Evolutionary conservation across 805 yeast genomes (phyloP).

Genomic region (Kodamaea sagamina): DNA sequence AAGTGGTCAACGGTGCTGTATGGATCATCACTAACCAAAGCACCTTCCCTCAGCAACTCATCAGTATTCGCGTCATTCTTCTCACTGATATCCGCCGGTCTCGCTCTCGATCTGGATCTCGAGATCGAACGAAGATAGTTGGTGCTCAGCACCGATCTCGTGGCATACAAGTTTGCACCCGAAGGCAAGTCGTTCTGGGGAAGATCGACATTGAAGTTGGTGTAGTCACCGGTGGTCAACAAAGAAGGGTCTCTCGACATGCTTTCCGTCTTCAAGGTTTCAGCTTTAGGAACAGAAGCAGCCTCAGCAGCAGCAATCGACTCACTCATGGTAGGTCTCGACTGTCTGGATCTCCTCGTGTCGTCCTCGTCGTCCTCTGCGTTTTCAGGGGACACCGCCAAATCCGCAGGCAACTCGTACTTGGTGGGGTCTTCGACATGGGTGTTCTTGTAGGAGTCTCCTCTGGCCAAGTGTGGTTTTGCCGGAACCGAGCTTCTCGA

Average conservation of each 20-base stretch:
- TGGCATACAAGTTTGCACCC: constrained; percentile 25
- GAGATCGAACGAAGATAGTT: constrained; percentile 66
- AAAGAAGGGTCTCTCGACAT: constrained; percentile 38
- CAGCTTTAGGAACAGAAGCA: constrained; percentile 1
- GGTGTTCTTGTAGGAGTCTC: constrained; percentile 71
- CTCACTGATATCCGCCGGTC: constrained; percentile 25
- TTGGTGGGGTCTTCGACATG: constrained; percentile 46
- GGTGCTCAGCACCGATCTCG: constrained; percentile 46
- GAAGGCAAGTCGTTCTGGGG: constrained; percentile 20
- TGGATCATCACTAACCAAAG: constrained; percentile 52
- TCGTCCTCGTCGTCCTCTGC: constrained; percentile 33
- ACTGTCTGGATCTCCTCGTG: constrained; percentile 40
- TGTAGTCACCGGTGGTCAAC: constrained; percentile 48
- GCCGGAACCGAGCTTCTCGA: constrained; percentile 26
- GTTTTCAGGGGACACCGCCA: constrained; percentile 18
- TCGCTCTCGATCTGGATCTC: constrained; percentile 59
- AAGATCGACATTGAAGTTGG: constrained; percentile 45
- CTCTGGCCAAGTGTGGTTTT: constrained; percentile 70
- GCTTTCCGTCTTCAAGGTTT: neutral
- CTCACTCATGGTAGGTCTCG: constrained; percentile 47
- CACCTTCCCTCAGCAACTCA: constrained; percentile 59
- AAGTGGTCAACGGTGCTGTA: constrained; percentile 49
- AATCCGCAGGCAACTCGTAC: constrained; percentile 45
- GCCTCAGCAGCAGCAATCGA: constrained; percentile 46
- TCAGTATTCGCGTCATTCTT: constrained; percentile 33